Percentiles rank a stretch among this genome's conserved stretches.
phyloP scores from a whole-genome alignment of 208 protist genomes.

The Trypanosoma vivax region DNA sequence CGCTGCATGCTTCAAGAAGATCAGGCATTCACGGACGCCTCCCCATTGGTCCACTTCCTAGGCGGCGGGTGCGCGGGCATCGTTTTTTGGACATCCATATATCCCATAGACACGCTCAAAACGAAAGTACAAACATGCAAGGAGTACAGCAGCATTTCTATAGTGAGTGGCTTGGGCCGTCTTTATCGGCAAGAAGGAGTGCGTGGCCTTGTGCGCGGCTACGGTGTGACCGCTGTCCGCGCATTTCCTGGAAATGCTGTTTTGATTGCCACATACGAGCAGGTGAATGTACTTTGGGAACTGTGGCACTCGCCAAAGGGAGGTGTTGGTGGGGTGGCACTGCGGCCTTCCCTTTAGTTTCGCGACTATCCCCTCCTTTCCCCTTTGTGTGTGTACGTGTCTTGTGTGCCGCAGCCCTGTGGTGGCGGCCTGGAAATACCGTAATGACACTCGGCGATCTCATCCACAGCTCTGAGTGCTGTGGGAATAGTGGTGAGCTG shows the following conservation, averaged over 20 bases:
- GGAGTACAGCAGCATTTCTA: constrained; percentile 71
- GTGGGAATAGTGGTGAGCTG: too few relatives aligned
- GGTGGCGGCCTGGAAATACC: too few relatives aligned
- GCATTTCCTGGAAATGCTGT: constrained; percentile 89
- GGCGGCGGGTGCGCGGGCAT: constrained; percentile 84
- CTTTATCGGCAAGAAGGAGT: constrained; percentile 84
- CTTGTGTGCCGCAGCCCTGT: too few relatives aligned
- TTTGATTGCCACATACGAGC: constrained; percentile 86
- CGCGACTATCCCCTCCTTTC: too few relatives aligned
- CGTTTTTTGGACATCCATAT: constrained; percentile 87
- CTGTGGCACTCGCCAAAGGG: background rate
- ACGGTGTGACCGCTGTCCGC: constrained; percentile 78
- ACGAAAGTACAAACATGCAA: constrained; percentile 89
- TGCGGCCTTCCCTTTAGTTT: too few relatives aligned
- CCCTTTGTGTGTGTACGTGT: too few relatives aligned
- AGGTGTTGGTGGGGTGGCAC: constrained; percentile 1
- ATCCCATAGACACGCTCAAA: constrained; percentile 86
- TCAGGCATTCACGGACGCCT: constrained; percentile 65
- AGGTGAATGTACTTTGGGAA: constrained; percentile 68
- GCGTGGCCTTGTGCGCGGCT: constrained; percentile 80
- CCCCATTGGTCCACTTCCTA: constrained; percentile 68
- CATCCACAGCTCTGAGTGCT: too few relatives aligned
- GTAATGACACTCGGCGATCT: too few relatives aligned
- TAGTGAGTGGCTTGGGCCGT: constrained; percentile 53
- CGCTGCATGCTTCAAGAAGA: constrained; percentile 54